phyloP scores from a whole-genome alignment of 129 eudicot genomes.

The Escallonia rubra region DNA sequence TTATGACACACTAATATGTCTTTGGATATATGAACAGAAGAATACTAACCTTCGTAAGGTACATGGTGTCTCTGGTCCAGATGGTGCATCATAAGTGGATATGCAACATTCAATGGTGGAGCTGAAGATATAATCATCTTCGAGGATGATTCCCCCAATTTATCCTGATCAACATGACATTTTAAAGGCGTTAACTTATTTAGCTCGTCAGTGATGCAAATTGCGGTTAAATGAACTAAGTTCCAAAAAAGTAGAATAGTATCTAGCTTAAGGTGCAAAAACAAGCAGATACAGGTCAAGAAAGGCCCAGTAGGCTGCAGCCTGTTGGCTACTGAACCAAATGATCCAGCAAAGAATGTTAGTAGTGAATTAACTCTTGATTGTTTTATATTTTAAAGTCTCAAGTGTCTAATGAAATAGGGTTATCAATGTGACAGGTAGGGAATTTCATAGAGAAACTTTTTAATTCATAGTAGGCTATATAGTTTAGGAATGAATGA shows the following conservation, averaged over 20 bases:
- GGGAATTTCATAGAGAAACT: too few species aligned
- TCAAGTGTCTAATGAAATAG: too few species aligned
- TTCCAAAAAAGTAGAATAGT: not conserved
- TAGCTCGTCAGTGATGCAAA: too few species aligned
- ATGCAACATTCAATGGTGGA: conserved; percentile 46
- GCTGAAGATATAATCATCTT: conserved; percentile 48
- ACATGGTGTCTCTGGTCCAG: conserved; percentile 35
- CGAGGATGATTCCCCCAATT: conserved; percentile 43
- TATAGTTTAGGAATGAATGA: too few species aligned
- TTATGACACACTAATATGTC: not conserved
- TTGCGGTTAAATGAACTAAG: not conserved
- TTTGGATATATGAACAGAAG: not conserved
- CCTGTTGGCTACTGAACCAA: too few species aligned
- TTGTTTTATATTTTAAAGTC: too few species aligned
- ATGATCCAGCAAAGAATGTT: too few species aligned
- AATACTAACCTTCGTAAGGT: conserved; percentile 54
- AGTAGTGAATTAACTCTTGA: too few species aligned
- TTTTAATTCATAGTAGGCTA: too few species aligned
- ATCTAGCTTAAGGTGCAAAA: not conserved
- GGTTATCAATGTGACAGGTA: too few species aligned
- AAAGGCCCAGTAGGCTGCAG: too few species aligned
- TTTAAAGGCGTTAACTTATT: not conserved
- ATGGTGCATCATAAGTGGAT: conserved; percentile 44
- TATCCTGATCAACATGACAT: conserved; percentile 45
- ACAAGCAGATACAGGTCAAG: not conserved